A percentile compares a stretch with the other conserved stretches of the same genome.
phyloP scores from a whole-genome alignment of 495 filamentous ascomycete species.

The Astrothelium subdiscretum region DNA sequence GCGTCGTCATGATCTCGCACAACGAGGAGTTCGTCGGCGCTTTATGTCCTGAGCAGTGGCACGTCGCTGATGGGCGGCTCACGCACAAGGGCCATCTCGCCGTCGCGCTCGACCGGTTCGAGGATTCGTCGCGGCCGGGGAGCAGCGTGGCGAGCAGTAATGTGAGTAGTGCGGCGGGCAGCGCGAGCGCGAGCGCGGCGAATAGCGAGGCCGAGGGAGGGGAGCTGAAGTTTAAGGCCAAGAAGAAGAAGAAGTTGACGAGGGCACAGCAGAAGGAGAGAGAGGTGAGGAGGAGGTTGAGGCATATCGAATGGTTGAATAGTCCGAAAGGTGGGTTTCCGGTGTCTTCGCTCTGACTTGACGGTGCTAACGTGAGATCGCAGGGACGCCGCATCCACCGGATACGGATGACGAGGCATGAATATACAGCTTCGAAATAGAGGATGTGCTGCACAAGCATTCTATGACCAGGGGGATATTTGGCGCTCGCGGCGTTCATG shows the following conservation, averaged over 20 bases:
- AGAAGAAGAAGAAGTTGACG: constrained; percentile 99
- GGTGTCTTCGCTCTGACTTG: neutral
- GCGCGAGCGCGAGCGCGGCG: constrained; percentile 54
- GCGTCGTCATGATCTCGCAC: constrained; percentile 98
- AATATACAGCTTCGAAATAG: neutral
- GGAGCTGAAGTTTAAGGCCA: constrained; percentile 79
- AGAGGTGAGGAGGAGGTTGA: constrained; percentile 73
- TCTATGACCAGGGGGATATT: neutral
- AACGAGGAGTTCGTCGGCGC: constrained; percentile 98
- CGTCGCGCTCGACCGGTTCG: constrained; percentile 69
- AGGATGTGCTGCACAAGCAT: neutral
- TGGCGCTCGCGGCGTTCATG: neutral
- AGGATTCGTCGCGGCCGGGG: constrained; percentile 58
- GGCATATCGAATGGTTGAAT: constrained; percentile 92
- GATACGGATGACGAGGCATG: constrained; percentile 34
- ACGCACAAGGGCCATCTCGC: constrained; percentile 68
- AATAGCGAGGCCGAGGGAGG: constrained; percentile 75
- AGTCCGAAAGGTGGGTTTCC: constrained; percentile 32
- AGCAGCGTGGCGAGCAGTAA: constrained; percentile 41
- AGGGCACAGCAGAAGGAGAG: constrained; percentile 89
- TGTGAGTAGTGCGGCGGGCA: constrained; percentile 43
- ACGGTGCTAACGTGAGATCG: constrained; percentile 32
- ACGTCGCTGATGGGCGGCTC: constrained; percentile 78
- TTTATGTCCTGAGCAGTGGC: constrained; percentile 87
- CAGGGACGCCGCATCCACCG: constrained; percentile 32